phyloP scores from a whole-genome alignment of 1,284 basidiomycete genomes.

The Sanghuangporus baumii region DNA sequence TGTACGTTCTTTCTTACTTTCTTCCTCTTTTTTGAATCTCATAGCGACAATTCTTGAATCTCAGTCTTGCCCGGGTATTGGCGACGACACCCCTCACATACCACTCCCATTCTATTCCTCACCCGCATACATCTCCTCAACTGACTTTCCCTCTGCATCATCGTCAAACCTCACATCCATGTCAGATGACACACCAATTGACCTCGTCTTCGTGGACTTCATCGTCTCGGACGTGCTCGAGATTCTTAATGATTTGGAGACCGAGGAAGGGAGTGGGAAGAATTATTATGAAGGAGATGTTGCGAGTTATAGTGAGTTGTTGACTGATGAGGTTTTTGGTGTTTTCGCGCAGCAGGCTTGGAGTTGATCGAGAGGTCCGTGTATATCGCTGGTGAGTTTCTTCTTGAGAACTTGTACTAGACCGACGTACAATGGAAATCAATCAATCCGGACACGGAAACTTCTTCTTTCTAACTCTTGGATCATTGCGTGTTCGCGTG shows the following conservation, averaged over 20 bases:
- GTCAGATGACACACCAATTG: constrained; percentile 40
- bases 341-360: constrained; percentile 55
- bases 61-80: constrained; percentile 44
- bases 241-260: constrained; percentile 53
- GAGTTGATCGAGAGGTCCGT: constrained; percentile 28
- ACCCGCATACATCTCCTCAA: constrained; percentile 57
- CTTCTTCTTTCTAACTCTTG: too few species aligned
- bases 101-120: constrained; percentile 49
- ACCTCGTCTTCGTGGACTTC: constrained; percentile 69
- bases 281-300: constrained; percentile 50
- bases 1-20: constrained; percentile 33
- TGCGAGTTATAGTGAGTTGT: constrained; percentile 42
- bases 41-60: not conserved
- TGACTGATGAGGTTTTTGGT: constrained; percentile 48
- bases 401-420: too few species aligned
- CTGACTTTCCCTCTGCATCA: constrained; percentile 29
- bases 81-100: constrained; percentile 60
- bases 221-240: constrained; percentile 46
- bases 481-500: too few species aligned
- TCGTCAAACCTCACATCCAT: constrained; percentile 26
- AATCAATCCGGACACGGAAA: too few species aligned
- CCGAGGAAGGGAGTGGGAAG: constrained; percentile 17
- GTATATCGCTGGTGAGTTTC: too few species aligned
- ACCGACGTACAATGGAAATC: too few species aligned
- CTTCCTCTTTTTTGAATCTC: not conserved